Evolutionary conservation across 2,329 filamentous ascomycete genomes (phyloP), one percentile per base, ranked within the genome.

Genomic region (Magnaporthales sp.): DNA sequence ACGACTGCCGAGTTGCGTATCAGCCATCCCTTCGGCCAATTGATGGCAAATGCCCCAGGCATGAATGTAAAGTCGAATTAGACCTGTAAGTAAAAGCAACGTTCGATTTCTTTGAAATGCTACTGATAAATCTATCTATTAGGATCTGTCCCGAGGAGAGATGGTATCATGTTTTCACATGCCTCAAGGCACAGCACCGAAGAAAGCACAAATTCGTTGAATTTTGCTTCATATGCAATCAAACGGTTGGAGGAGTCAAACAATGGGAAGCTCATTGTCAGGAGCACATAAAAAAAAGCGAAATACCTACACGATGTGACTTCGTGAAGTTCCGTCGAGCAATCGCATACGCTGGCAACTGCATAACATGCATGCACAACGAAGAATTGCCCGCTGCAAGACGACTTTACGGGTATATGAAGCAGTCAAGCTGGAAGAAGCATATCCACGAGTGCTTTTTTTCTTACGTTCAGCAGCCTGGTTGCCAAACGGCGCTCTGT

Each of bases 131-230:
- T 31, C 10, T 27, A 46, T 58, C n/a, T 29, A 9, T 15, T 26
- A 64, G 62, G 32, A 51, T 64, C n/a, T 2, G 24, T 22, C 2
- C 26, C 15, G 62, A 64, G 26, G 6, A 26, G 8, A 64, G 13
- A 64, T 64, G 62, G 62, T 27, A 64, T 19, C 32, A 51, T 27
- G 13, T 64, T 24, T 54, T 64, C 51, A 38, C 51, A 11, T 64
- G 24, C 29, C 5, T 38, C 7, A 64, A 46, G 13, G 32, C 62
- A 19, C 27, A 64, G 19, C 22, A 54, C 15, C 22, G 27, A 24
- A n/a, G 22, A 51, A 11, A 19, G 11, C 29, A 22, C 29, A 31
- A 51, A 9, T 46, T 51, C 27, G 32, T 31, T 19, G 32, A 64
- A 27, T 54, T 64, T 64, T 64, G 62, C 31, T 51, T 51, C 32